These are phyloP conservation scores for Cephalotrichum gorgonifer DNA, from an alignment of 2,329 filamentous ascomycete genomes.

Conservation along the genomic window DNA sequence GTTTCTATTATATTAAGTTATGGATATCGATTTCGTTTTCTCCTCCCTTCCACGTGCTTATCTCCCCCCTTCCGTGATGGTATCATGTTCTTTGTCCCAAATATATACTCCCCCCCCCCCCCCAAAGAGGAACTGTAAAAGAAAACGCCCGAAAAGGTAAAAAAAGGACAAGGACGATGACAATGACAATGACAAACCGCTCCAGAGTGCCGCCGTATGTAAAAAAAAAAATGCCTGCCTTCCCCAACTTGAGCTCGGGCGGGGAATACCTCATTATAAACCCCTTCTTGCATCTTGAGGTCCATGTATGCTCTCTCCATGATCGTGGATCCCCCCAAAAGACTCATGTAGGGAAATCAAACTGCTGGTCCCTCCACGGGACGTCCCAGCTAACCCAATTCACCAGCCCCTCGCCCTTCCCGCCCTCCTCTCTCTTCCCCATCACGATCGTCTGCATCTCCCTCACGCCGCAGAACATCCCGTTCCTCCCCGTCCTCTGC, in stretches of 20 bases:
- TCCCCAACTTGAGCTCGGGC: too few relatives aligned
- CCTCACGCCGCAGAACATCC: conserved; percentile 44
- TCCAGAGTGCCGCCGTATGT: too few relatives aligned
- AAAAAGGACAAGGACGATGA: too few relatives aligned
- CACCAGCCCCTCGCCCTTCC: conserved; percentile 5
- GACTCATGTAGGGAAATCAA: neutral
- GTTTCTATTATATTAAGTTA: neutral
- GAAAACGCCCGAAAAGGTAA: too few relatives aligned
- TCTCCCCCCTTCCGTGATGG: neutral
- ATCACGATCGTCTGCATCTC: conserved; percentile 30
- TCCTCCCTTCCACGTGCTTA: neutral
- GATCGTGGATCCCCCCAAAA: neutral
- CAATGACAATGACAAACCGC: too few relatives aligned
- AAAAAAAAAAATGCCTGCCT: too few relatives aligned
- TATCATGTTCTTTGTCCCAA: neutral
- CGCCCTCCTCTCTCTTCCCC: conserved; percentile 7
- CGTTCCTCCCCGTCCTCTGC: conserved; percentile 33
- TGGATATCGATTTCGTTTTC: too few relatives aligned
- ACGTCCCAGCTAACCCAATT: neutral
- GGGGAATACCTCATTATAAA: too few relatives aligned
- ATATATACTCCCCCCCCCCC: neutral
- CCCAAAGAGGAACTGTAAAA: too few relatives aligned
- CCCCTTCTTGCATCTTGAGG: too few relatives aligned
- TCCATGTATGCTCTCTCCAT: neutral
- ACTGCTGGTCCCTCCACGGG: neutral